phyloP scores from a whole-genome alignment of 345 rosid genomes.

The Gossypium longicalyx region DNA sequence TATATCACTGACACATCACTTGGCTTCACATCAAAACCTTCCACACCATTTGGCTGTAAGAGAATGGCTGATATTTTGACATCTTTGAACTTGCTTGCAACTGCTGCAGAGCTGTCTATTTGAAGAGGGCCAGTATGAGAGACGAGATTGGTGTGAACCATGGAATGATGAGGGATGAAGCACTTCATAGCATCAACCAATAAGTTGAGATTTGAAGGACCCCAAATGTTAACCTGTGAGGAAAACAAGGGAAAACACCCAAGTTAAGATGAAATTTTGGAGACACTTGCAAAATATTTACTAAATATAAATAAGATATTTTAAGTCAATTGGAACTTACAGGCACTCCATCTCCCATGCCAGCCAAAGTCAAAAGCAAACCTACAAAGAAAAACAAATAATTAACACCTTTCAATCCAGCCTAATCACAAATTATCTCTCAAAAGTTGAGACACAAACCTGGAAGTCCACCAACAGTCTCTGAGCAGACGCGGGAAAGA shows the following conservation, averaged over 20 bases:
- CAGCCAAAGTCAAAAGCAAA: slow-evolving; percentile 82
- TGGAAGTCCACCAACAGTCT: slow-evolving; percentile 96
- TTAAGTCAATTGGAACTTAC: slow-evolving; percentile 46
- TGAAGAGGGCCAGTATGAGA: slow-evolving; percentile 17
- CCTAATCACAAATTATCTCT: not conserved
- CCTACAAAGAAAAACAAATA: slow-evolving; percentile 35
- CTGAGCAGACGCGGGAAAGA: slow-evolving; percentile 89
- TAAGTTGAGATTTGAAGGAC: slow-evolving; percentile 85
- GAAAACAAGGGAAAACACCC: not conserved
- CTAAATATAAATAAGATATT: slow-evolving; percentile 2
- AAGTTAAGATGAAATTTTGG: not conserved
- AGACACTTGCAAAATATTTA: not conserved
- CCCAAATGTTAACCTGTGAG: slow-evolving; percentile 84
- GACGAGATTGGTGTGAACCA: slow-evolving; percentile 67
- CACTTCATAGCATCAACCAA: slow-evolving; percentile 89
- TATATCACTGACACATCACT: slow-evolving; percentile 79
- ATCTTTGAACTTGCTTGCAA: slow-evolving; percentile 34
- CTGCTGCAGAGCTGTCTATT: slow-evolving; percentile 23
- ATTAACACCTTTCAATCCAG: not conserved
- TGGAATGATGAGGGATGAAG: slow-evolving; percentile 89
- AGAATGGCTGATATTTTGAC: slow-evolving; percentile 83
- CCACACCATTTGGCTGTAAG: slow-evolving; percentile 36
- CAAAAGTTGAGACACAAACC: slow-evolving; percentile 38
- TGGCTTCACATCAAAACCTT: slow-evolving; percentile 25
- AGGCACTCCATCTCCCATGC: slow-evolving; percentile 86